Base-by-base conservation (phyloP, 371 early-diverging fungal genomes). In the Syncephalastrum monosporum region DNA sequence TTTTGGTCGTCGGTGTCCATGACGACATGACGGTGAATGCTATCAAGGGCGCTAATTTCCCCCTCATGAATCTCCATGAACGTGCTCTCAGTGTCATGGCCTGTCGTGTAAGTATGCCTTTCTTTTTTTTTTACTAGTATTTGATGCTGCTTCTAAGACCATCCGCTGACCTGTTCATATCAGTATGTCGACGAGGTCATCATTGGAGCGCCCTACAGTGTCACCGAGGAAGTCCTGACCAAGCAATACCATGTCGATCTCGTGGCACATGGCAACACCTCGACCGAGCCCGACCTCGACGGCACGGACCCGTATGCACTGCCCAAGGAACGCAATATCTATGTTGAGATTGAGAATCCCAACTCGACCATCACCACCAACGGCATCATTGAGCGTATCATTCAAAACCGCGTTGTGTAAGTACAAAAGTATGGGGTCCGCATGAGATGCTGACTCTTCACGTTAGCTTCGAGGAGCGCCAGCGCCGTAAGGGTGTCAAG, bases 31-130 rank as follows among this genome's bases (percentile, higher is more conserved):
- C 89, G 5, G 93, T 94, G 43, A 93, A 94, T 68, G 82, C 83
- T n/a, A 82, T 91, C 69, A 91, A 91, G 72, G 93, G 93, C 16
- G 74, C 82, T 48, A 92, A 92, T 63, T 92, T 88, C 72, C 95
- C 95, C 12, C 82, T 96, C 59, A 93, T 96, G 96, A 95, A 93
- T 71, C 70, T 96, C 51, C 90, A 95, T 70, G 96, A 96, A 77
- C 89, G 96, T 50, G 92, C 88, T 42, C 76, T 95, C 42, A 88
- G 91, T 58, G 96, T 92, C 5, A 69, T 96, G 42, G 87, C 92
- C 49, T 96, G 97, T 64, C 81, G 89, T 21, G 90, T 89, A 81
- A 79, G 79, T 41, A 12, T 8, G n/a, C 8, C 8, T 12, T 33
- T 5, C 10, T 12, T 5, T 33, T 12, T 33, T n/a, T 43, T 44